Evolutionary conservation across 495 filamentous ascomycete genomes (phyloP).

Genomic region (Pyrenopolyporus hunteri): DNA sequence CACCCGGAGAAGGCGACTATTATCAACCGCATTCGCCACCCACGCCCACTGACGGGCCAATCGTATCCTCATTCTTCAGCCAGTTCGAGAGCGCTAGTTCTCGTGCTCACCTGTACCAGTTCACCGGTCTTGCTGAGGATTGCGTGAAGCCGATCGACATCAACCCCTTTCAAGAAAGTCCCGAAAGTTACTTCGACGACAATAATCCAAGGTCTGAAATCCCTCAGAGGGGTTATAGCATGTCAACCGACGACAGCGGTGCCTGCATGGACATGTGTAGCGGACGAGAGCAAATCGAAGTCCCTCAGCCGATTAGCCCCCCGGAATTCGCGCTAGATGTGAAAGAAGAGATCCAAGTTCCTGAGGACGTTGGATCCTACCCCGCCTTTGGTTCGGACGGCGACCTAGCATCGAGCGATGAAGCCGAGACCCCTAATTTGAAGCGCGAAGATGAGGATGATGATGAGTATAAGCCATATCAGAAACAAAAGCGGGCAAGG

Average conservation of each 20-base stretch:
- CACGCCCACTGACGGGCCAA: slow-evolving; percentile 44
- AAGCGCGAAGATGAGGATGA: slow-evolving; percentile 33
- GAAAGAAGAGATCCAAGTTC: slow-evolving; percentile 45
- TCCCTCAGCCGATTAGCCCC: slow-evolving; percentile 25
- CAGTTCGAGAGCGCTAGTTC: slow-evolving; percentile 35
- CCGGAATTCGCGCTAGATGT: slow-evolving; percentile 29
- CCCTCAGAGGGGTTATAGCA: slow-evolving; percentile 34
- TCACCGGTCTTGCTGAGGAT: slow-evolving; percentile 39
- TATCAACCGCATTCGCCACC: slow-evolving; percentile 43
- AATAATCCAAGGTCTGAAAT: slow-evolving; percentile 22
- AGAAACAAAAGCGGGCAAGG: slow-evolving; percentile 22
- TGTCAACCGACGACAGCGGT: slow-evolving; percentile 37
- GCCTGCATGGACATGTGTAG: slow-evolving; percentile 17
- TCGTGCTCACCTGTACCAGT: slow-evolving; percentile 34
- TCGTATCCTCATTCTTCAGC: slow-evolving; percentile 36
- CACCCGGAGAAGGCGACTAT: slow-evolving; percentile 46
- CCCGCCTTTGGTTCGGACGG: slow-evolving; percentile 22
- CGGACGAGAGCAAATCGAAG: slow-evolving; percentile 11
- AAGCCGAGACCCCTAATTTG: slow-evolving; percentile 10
- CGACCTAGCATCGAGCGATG: slow-evolving; percentile 19
- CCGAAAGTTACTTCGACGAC: slow-evolving; percentile 42
- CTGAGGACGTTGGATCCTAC: slow-evolving; percentile 25
- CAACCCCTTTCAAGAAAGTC: slow-evolving; percentile 41
- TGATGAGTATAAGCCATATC: slow-evolving; percentile 34
- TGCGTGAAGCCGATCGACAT: slow-evolving; percentile 51